phyloP scores from a whole-genome alignment of 768 basidiomycete species.

The Rubroboletus pulcherrimus region DNA sequence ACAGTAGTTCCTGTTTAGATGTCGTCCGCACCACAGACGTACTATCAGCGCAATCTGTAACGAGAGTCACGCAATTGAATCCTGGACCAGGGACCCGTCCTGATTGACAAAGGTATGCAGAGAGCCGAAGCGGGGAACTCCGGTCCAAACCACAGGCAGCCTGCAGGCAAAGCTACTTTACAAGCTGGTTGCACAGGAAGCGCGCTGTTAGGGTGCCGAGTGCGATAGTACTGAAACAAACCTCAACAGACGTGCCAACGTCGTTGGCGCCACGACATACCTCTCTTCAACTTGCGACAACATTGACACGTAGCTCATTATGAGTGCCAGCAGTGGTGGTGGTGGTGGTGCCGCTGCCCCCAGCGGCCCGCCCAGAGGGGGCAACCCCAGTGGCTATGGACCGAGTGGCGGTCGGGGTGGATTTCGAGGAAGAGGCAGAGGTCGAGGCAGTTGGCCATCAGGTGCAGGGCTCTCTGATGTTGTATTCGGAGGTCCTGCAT shows the following conservation, averaged over 20 bases:
- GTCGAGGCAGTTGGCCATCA: conserved; percentile 26
- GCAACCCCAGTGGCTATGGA: background rate
- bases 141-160: background rate
- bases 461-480: conserved; percentile 22
- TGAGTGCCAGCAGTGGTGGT: conserved; percentile 9
- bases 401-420: conserved; percentile 5
- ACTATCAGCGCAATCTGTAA: conserved; percentile 74
- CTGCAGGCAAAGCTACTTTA: background rate
- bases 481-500: conserved; percentile 29
- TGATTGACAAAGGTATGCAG: background rate
- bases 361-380: background rate
- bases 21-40: conserved; percentile 74
- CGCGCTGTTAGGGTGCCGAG: background rate
- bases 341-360: background rate
- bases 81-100: background rate
- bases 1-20: conserved; percentile 73
- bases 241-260: background rate
- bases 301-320: background rate
- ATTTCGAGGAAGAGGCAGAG: conserved; percentile 19
- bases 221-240: background rate
- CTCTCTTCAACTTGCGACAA: background rate
- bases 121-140: background rate
- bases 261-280: background rate
- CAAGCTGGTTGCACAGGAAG: background rate
- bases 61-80: background rate